Evolutionary conservation across 768 basidiomycete genomes (phyloP).

Genomic region (Lactifluus hygrophoroides): DNA sequence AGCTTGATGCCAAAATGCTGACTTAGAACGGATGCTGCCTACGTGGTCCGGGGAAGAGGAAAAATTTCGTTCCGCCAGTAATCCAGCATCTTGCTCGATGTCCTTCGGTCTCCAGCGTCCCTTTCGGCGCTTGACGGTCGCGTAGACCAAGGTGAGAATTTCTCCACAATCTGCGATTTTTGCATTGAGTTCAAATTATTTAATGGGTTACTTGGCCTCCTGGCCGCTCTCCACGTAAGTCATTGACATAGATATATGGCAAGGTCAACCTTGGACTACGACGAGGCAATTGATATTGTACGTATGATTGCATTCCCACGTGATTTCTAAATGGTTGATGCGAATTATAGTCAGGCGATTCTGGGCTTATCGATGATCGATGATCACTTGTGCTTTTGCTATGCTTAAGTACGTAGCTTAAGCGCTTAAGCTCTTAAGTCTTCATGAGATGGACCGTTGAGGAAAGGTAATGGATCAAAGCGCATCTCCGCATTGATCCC

Average conservation of each 20-base stretch:
- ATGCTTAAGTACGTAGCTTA: no score
- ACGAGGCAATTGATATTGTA: no score
- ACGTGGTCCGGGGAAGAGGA: no score
- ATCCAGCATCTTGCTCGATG: no score
- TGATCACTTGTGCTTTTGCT: neutral
- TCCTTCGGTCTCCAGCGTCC: neutral
- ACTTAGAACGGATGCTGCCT: neutral
- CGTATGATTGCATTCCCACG: neutral
- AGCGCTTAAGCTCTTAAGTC: no score
- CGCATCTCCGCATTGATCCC: neutral
- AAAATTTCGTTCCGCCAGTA: no score
- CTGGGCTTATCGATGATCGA: neutral
- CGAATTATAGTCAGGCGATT: no score
- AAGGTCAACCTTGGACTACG: neutral
- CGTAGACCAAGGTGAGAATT: neutral
- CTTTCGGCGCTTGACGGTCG: constrained; percentile 5
- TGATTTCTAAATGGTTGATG: neutral
- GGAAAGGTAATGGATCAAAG: no score
- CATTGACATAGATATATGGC: neutral
- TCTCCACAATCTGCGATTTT: neutral
- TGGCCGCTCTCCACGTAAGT: neutral
- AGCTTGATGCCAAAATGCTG: neutral
- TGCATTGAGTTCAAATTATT: neutral
- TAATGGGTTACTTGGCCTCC: no score
- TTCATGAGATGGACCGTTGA: no score